Conservation (phyloP, 805 yeast species). For the Deakozyma indianensis region DNA sequence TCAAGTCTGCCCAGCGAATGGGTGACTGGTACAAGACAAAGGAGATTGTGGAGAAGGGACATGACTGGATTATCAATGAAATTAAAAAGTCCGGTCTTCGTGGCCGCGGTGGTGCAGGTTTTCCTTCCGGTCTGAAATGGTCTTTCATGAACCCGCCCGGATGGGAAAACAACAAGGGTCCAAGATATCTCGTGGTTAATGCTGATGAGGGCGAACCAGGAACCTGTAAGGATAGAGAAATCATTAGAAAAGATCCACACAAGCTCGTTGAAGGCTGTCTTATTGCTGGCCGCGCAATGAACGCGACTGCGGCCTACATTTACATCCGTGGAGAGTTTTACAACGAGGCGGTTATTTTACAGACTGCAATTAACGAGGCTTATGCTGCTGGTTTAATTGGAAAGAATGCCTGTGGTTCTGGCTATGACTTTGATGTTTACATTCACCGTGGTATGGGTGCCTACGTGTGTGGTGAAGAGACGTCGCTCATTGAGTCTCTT, state of each 20-base stretch:
- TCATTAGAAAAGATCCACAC: slow-evolving; percentile 83
- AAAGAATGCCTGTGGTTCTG: slow-evolving; percentile 76
- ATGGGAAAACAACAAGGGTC: slow-evolving; percentile 85
- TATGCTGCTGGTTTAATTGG: slow-evolving; percentile 70
- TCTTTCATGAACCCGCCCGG: slow-evolving; percentile 93
- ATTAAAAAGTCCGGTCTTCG: slow-evolving; percentile 73
- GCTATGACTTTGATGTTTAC: slow-evolving; percentile 69
- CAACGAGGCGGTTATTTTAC: slow-evolving; percentile 62
- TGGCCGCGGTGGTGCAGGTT: slow-evolving; percentile 92
- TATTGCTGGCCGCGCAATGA: slow-evolving; percentile 82
- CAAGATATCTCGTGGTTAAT: slow-evolving; percentile 75
- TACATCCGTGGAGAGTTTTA: slow-evolving; percentile 86
- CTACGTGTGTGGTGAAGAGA: slow-evolving; percentile 85
- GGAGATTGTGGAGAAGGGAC: slow-evolving; percentile 71
- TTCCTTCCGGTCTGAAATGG: slow-evolving; percentile 86
- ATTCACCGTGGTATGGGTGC: slow-evolving; percentile 93
- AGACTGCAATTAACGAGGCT: slow-evolving; percentile 77
- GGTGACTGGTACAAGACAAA: slow-evolving; percentile 92
- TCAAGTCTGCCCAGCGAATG: slow-evolving; percentile 59
- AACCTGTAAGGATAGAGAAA: slow-evolving; percentile 85
- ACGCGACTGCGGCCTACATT: slow-evolving; percentile 84
- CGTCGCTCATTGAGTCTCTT: slow-evolving; percentile 73
- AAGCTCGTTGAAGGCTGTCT: slow-evolving; percentile 86
- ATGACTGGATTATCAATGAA: slow-evolving; percentile 81
- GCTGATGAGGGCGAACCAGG: slow-evolving; percentile 96